Base-by-base conservation (phyloP, 441 rosid genomes). In the Biscutella auriculata region DNA sequence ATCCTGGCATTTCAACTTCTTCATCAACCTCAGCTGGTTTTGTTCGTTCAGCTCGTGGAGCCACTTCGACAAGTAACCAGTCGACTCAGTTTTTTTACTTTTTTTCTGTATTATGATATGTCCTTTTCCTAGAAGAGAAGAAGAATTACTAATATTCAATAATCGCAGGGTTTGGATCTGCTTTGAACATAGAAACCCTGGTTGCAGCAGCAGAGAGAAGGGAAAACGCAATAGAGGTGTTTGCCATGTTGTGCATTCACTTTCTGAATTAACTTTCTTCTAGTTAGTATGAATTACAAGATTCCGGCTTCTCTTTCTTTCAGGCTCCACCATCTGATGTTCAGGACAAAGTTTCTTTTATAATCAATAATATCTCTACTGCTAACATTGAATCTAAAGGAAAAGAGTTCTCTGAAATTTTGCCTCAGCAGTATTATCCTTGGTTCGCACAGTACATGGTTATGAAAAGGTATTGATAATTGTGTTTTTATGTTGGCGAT, bases 371-470 rank as follows among this genome's bases (percentile, higher is more conserved):
- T 66, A 79, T 94, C 59, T 90, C 99, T 17, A 70, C 44, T 66
- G 74, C 91, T 29, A 94, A 94, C 76, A 36, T 90, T 46, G 99
- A 94, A 71, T 76, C 79, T 36, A 94, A 90, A 73, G 80, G 87
- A 47, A 94, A 84, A 71, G 97, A 94, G 69, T 77, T 94, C 60
- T 71, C 83, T 60, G 99, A 94, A 62, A 70, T 88, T 71, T 68
- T 94, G 54, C 83, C 81, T 54, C 97, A 94, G 60, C 90, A 84
- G 65, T 77, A 85, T 57, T 79, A 81, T 70, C 84, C 97, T 6
- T 94, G 99, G 99, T 90, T 94, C 66, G 97, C 99, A 1, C 95
- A 83, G 66, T 94, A 94, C 59, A 87, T 94, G 96, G 99, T 94
- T 44, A 94, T 94, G 99, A 94, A 86, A 84, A 88, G 99, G 99